Evolutionary conservation across 2,329 filamentous ascomycete species (phyloP).

Genomic region (Xylaria sp.): DNA sequence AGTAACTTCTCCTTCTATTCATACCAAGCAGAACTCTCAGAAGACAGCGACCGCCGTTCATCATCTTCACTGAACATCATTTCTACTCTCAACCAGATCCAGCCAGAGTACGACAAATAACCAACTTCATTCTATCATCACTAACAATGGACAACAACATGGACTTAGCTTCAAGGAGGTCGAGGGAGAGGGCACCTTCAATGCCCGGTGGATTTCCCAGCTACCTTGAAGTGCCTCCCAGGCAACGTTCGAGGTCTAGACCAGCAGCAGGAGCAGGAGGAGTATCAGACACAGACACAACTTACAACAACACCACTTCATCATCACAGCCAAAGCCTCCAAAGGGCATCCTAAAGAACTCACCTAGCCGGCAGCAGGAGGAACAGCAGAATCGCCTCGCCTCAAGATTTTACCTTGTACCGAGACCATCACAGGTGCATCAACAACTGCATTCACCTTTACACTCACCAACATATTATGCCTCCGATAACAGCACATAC

Average conservation of each 20-base stretch:
- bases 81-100: constrained; percentile 37
- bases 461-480: constrained; percentile 45
- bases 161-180: constrained; percentile 39
- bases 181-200: constrained; percentile 41
- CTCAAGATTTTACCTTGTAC: constrained; percentile 47
- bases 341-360: constrained; percentile 48
- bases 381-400: constrained; percentile 45
- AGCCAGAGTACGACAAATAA: constrained; percentile 44
- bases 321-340: constrained; percentile 41
- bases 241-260: constrained; percentile 39
- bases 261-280: constrained; percentile 35
- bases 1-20: constrained; percentile 40
- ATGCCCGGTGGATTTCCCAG: constrained; percentile 47
- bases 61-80: constrained; percentile 32
- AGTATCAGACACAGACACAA: constrained; percentile 42
- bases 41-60: constrained; percentile 36
- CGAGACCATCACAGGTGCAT: constrained; percentile 33
- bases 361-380: constrained; percentile 31
- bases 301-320: constrained; percentile 36
- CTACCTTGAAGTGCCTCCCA: constrained; percentile 40
- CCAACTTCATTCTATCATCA: constrained; percentile 17
- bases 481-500: constrained; percentile 46
- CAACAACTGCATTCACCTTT: constrained; percentile 35
- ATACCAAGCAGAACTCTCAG: constrained; percentile 37
- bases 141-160: constrained; percentile 37